phyloP scores from a whole-genome alignment of 345 rosid genomes.

The Gossypium bickii region DNA sequence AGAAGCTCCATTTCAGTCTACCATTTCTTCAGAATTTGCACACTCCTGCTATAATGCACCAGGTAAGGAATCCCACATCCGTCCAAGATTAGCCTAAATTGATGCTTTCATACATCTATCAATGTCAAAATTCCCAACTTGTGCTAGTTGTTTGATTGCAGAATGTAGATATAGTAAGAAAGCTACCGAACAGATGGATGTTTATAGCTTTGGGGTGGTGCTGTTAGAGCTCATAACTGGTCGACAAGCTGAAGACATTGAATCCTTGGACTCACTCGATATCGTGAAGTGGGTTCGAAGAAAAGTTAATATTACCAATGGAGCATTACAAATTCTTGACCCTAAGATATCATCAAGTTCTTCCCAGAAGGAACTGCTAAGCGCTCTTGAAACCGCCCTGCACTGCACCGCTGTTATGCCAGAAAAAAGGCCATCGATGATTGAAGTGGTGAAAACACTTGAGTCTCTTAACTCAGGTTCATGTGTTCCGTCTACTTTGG shows the following conservation, averaged over 20 bases:
- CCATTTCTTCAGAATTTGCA: constrained; percentile 46
- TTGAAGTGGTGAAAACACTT: constrained; percentile 63
- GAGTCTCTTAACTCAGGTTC: constrained; percentile 36
- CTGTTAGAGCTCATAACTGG: constrained; percentile 79
- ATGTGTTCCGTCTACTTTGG: constrained; percentile 20
- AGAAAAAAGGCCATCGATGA: constrained; percentile 73
- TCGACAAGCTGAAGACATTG: constrained; percentile 49
- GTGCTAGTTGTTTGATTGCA: constrained; percentile 34
- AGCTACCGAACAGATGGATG: constrained; percentile 81
- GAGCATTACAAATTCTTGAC: constrained; percentile 69
- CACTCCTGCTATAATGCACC: constrained; percentile 74
- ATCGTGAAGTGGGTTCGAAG: constrained; percentile 84
- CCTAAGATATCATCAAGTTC: constrained; percentile 45
- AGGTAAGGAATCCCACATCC: constrained; percentile 31
- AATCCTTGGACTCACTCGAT: constrained; percentile 48
- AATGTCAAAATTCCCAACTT: not conserved
- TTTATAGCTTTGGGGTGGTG: constrained; percentile 85
- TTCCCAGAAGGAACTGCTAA: constrained; percentile 56
- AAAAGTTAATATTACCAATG: constrained; percentile 75
- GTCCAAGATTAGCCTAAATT: not conserved
- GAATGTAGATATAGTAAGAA: constrained; percentile 68
- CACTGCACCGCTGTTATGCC: constrained; percentile 72
- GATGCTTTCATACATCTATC: not conserved
- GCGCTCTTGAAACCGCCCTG: constrained; percentile 64
- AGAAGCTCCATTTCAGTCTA: constrained; percentile 67